Evolutionary conservation across 192 early-diverging fungal genomes (phyloP), one percentile per base, ranked within the genome.

Genomic region (Coemansia sp.): DNA sequence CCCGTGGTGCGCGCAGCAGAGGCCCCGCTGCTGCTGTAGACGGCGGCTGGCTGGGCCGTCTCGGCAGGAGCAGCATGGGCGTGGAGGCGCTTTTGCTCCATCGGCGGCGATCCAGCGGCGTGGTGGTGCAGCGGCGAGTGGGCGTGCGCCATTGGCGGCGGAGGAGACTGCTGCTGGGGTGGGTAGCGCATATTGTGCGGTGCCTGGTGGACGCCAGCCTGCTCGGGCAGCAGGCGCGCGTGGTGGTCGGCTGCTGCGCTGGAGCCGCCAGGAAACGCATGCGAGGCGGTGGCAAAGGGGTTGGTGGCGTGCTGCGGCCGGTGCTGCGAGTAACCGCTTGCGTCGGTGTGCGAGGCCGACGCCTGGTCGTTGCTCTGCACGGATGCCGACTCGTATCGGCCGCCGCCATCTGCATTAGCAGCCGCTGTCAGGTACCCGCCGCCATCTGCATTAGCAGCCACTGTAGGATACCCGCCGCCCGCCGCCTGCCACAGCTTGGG

Each of bases 331-430:
- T 67, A 71, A 6, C 69, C 65, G 58, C 77, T 80, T 46, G 60
- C 69, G 15, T 80, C 77, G 6, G 77, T 80, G 39, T 68, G 40
- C 19, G 77, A 70, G 37, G 61, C 68, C 19, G 77, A 80, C 54
- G 71, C 64, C 57, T 80, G 77, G 49, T 74, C 73, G 59, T 74
- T 80, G 62, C 73, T 80, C 59, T 65, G 64, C 2, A 62, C 73
- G 38, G 73, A 74, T 4, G 65, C 61, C 7, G 65, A 69, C 60
- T 80, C 77, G 29, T 64, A 54, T n/a, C 77, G 60, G 19, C 25
- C 46, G 41, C 47, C 57, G 57, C 59, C 39, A 7, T 66, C 67
- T 25, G 64, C 64, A 20, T 39, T 37, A 14, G 38, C 61, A 37
- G 61, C 31, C 11, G 65, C 68, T 60, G 59, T 19, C n/a, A 61